These are phyloP conservation scores for Naganishia sp. DNA, from an alignment of 1,284 basidiomycete genomes.

Conservation along the genomic window DNA sequence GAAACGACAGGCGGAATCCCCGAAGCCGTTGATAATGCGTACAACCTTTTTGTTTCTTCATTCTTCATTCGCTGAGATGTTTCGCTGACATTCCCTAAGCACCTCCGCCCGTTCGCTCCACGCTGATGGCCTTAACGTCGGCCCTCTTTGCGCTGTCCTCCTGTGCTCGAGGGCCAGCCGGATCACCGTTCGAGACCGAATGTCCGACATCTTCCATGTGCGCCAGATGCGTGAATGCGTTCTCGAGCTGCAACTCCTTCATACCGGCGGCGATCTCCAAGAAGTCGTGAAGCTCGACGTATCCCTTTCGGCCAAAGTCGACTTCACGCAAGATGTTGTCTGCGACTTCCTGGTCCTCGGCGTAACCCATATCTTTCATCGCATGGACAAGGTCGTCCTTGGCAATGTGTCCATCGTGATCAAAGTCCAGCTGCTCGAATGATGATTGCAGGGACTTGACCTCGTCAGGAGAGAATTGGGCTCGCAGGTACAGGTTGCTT, in stretches of 20 bases:
- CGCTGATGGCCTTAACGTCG: conserved; percentile 64
- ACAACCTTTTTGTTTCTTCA: conserved; percentile 23
- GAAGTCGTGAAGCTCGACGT: conserved; percentile 74
- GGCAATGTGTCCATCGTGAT: conserved; percentile 52
- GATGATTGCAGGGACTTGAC: conserved; percentile 62
- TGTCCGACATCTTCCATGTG: conserved; percentile 42
- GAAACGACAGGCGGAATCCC: neutral
- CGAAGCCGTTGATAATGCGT: neutral
- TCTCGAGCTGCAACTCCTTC: conserved; percentile 69
- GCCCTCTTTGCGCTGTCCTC: conserved; percentile 56
- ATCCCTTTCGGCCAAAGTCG: conserved; percentile 62
- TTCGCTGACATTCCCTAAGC: conserved; percentile 55
- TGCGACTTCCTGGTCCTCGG: conserved; percentile 58
- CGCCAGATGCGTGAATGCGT: conserved; percentile 57
- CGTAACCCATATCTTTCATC: conserved; percentile 49
- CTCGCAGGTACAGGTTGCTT: conserved; percentile 58
- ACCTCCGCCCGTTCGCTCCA: conserved; percentile 82
- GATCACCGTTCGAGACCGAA: conserved; percentile 37
- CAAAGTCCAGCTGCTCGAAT: conserved; percentile 58
- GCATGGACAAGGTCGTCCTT: conserved; percentile 50
- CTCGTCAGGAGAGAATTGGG: conserved; percentile 70
- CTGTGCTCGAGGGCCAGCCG: conserved; percentile 42
- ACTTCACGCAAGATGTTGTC: conserved; percentile 74
- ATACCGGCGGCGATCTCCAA: conserved; percentile 79
- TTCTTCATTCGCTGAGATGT: conserved; percentile 4